Evolutionary conservation across 2,329 filamentous ascomycete genomes (phyloP).

Genomic region (Purpureocillium lavendulum): DNA sequence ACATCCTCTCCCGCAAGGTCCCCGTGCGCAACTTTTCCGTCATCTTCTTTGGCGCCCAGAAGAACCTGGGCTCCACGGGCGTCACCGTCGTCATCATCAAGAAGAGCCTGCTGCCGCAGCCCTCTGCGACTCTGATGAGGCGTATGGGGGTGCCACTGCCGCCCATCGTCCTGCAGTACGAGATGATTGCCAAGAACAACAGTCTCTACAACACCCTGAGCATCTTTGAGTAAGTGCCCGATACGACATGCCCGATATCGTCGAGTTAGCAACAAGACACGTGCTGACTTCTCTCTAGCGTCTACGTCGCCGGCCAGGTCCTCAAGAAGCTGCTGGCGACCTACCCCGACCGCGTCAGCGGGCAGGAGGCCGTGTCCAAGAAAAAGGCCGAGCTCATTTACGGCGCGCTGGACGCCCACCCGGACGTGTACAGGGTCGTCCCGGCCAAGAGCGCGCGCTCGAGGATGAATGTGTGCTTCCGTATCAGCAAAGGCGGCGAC

Average conservation of each 20-base stretch:
- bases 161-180: constrained; percentile 74
- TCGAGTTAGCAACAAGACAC: too few relatives aligned
- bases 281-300: constrained; percentile 35
- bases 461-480: constrained; percentile 94
- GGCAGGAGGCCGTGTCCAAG: constrained; percentile 65
- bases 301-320: constrained; percentile 85
- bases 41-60: constrained; percentile 91
- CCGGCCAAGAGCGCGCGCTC: constrained; percentile 69
- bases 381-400: constrained; percentile 76
- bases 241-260: neutral
- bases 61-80: constrained; percentile 83
- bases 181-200: constrained; percentile 84
- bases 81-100: constrained; percentile 80
- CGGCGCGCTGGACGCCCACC: constrained; percentile 62
- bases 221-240: constrained; percentile 66
- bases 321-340: constrained; percentile 64
- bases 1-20: constrained; percentile 76
- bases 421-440: constrained; percentile 67
- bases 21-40: constrained; percentile 71
- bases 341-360: constrained; percentile 61
- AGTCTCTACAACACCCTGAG: constrained; percentile 93
- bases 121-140: constrained; percentile 60
- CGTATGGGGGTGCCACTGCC: constrained; percentile 68
- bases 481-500: constrained; percentile 52
- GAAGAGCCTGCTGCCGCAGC: constrained; percentile 70